Base-by-base conservation (phyloP, 306 rosid genomes). In the Ormosia semicastrata region DNA sequence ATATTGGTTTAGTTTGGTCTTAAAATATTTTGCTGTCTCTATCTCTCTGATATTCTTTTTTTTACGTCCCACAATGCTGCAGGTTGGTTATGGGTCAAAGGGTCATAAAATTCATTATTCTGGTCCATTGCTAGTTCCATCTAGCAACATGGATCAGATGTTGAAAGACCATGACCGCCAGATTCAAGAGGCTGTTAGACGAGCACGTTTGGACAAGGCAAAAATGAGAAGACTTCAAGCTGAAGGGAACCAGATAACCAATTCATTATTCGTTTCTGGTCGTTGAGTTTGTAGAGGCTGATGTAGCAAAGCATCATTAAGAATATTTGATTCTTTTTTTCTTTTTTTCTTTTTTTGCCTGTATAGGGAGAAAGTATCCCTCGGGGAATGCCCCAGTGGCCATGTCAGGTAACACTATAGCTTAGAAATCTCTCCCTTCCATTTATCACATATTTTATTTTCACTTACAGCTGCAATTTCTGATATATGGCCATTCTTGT, bases 81-180 rank as follows among this genome's bases (percentile, higher is more conserved):
- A 93, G 98, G 90, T 85, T 79, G 98, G 99, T 68, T 91, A 89
- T 83, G 97, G 99, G 34, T 93, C 98, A 5, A 93, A 89, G 90
- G 97, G 97, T 74, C 92, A 94, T 84, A 96, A 96, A 81, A 91
- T 96, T 67, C 98, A 93, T 82, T 93, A 96, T 88, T 96, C 99
- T 30, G 99, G 99, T 67, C 99, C 99, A 12, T 81, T 96, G 86
- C 80, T 96, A 12, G 98, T 92, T 73, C 97, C 98, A n/a, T 96
- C 98, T 11, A 88, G 92, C 85, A 96, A 96, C 89, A 85, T 87
- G 92, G 99, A 95, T 57, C 99, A 96, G 90, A 87, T 93, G 98
- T 83, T 96, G 88, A 96, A 96, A 88, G 99, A 96, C 81, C 98
- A 96, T 0, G 98, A 96, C 82, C 93, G 98, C 54, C 99, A 96